Evolutionary conservation across 75 land plant genomes (phyloP), one percentile per base, ranked within the genome.

Genomic region (Cunninghamia lanceolata): DNA sequence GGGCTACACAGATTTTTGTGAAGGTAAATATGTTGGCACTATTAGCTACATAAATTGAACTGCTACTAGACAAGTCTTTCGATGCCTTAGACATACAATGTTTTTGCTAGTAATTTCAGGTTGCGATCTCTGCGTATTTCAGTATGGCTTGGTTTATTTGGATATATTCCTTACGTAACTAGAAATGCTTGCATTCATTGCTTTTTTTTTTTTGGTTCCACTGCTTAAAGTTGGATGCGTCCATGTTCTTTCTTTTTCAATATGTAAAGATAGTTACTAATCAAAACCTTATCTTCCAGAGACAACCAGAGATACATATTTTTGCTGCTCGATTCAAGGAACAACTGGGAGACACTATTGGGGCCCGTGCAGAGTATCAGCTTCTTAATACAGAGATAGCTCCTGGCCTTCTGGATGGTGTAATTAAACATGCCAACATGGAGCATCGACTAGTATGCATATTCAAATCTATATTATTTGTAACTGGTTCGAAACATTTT

Each of bases 241-340:
- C 40, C 10, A 9, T 9, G 3, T 43, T 42, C 9, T 39, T 28
- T 0, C 47, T 43, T n/a, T 79, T 45, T n/a, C 30, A 28, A 28
- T 80, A 80, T 80, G 6, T 13, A 28, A 38, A n/a, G 82, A n/a
- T 9, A 9, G 13, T 28, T 43, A 28, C n/a, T 80, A 28, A 39
- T n/a, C 40, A 7, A 45, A n/a, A 9, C 59, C 81, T 85, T 7
- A 42, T 78, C 35, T 50, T 47, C 86, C 96, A 98, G 99, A 90
- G 97, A 82, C 96, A 94, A 50, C 99, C 99, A 40, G 99, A 98
- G 77, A 95, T 98, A 66, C 99, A 96, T 52, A 85, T 98, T 52
- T 98, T 96, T 89, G 95, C 96, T 78, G 99, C 99, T 34, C 87
- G 93, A 87, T 95, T 95, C 86, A 98, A 90, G 56, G 99, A 98